phyloP scores from a whole-genome alignment of 306 rosid genomes.

The Prunus persica region Prunus_persica_NCBIv2 NC_034009.1:42834001-42834500 shows the following conservation, averaged over 20 bases:
- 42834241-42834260: not conserved
- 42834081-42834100: not conserved
- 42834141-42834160: too few species aligned
- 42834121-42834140: too few species aligned
- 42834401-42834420: too few species aligned
- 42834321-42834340: constrained; percentile 39
- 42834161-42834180: not conserved
- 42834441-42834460: not conserved
- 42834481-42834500: not conserved
- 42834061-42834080: not conserved
- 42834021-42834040: too few species aligned
- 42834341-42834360: constrained; percentile 39
- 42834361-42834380: not conserved
- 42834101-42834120: not conserved
- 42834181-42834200: not conserved
- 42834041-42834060: too few species aligned
- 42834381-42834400: not conserved
- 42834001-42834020: too few species aligned
- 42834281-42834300: constrained; percentile 9
- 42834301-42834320: constrained; percentile 10
- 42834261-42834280: not conserved
- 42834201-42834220: not conserved
- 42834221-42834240: not conserved
- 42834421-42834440: too few species aligned
- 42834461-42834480: too few species aligned